Evolutionary conservation across 306 rosid genomes (phyloP).

Genomic region (Hippophae gyantsensis): DNA sequence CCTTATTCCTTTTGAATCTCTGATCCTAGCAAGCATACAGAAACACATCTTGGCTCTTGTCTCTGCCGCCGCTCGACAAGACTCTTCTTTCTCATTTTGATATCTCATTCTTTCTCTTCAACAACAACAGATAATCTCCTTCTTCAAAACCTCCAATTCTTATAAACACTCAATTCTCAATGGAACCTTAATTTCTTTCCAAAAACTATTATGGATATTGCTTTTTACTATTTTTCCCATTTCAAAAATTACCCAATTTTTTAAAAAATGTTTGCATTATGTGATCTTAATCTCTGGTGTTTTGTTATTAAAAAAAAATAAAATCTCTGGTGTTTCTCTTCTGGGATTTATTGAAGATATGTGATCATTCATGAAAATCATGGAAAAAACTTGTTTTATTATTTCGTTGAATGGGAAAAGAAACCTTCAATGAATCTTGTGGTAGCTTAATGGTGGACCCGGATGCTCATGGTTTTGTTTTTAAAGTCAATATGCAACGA

Average conservation of each 20-base stretch:
- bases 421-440: constrained; percentile 69
- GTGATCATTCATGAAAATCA: constrained; percentile 30
- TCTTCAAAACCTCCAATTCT: no score
- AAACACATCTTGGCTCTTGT: no score
- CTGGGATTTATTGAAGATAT: constrained; percentile 28
- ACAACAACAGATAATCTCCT: no score
- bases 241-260: neutral
- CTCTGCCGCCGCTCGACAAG: no score
- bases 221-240: neutral
- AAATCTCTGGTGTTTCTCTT: neutral
- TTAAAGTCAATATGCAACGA: no score
- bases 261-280: neutral
- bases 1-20: no score
- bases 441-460: constrained; percentile 98
- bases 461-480: constrained; percentile 95
- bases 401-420: constrained; percentile 64
- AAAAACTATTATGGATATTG: constrained; percentile 39
- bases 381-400: constrained; percentile 65
- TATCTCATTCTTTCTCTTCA: no score
- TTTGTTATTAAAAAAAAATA: no score
- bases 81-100: no score
- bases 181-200: constrained; percentile 32
- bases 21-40: no score
- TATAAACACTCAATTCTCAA: neutral
- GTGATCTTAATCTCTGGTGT: neutral